These are phyloP conservation scores for Mortierella claussenii DNA, from an alignment of 192 early-diverging fungal genomes.

Conservation along the genomic window DNA sequence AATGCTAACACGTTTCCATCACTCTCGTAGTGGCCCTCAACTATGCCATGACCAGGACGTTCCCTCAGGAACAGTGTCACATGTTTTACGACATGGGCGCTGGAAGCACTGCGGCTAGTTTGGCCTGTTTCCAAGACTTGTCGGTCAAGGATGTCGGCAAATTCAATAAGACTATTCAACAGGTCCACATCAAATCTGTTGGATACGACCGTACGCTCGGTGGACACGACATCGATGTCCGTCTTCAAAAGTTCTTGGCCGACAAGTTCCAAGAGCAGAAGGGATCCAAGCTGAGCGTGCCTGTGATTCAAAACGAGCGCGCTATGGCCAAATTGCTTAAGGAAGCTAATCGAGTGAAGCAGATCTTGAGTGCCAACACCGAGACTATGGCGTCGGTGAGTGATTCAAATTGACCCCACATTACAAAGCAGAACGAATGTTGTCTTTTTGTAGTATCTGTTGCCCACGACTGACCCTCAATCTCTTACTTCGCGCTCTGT, in stretches of 20 bases:
- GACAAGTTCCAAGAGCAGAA: slow-evolving; percentile 73
- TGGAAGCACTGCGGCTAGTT: slow-evolving; percentile 89
- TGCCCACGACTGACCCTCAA: not conserved
- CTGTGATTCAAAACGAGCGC: slow-evolving; percentile 73
- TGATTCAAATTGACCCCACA: slow-evolving; percentile 2
- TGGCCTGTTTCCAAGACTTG: slow-evolving; percentile 80
- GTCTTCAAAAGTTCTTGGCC: slow-evolving; percentile 83
- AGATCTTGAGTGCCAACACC: slow-evolving; percentile 94
- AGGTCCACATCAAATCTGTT: slow-evolving; percentile 84
- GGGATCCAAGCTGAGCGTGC: slow-evolving; percentile 58
- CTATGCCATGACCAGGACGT: slow-evolving; percentile 81
- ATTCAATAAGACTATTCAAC: slow-evolving; percentile 62
- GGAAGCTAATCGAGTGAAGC: slow-evolving; percentile 96
- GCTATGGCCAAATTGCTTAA: slow-evolving; percentile 91
- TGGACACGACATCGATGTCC: slow-evolving; percentile 87
- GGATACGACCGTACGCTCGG: slow-evolving; percentile 89
- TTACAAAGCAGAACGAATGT: not conserved
- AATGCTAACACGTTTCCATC: too few species aligned
- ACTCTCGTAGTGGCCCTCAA: slow-evolving; percentile 89
- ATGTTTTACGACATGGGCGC: slow-evolving; percentile 99
- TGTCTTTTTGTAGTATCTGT: slow-evolving; percentile 1
- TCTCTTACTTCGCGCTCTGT: not conserved
- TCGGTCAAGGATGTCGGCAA: slow-evolving; percentile 68
- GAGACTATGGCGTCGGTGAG: slow-evolving; percentile 83
- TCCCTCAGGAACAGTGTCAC: slow-evolving; percentile 76